phyloP scores from a whole-genome alignment of 1,284 basidiomycete genomes.

The Boletus austroedulis region DNA sequence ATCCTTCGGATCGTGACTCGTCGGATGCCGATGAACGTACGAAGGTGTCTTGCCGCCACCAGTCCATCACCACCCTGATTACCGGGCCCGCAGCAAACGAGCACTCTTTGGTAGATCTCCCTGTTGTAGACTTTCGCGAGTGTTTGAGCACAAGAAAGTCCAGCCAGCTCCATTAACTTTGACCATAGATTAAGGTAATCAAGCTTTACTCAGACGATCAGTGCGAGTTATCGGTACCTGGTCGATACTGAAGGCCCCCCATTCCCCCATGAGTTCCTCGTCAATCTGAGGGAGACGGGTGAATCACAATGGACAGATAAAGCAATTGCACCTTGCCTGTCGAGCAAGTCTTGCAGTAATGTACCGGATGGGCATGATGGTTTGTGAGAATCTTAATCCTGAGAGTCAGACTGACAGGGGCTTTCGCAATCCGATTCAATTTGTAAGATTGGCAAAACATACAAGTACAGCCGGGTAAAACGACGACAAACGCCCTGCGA shows the following conservation, averaged over 20 bases:
- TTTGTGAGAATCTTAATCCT: slow-evolving; percentile 4
- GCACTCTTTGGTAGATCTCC: slow-evolving; percentile 65
- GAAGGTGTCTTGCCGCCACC: slow-evolving; percentile 92
- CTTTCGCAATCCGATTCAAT: neutral
- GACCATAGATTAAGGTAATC: neutral
- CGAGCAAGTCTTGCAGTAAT: slow-evolving; percentile 79
- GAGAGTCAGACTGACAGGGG: neutral
- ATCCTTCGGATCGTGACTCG: neutral
- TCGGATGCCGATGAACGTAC: slow-evolving; percentile 41
- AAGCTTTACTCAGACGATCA: neutral
- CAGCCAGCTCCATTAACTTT: slow-evolving; percentile 98
- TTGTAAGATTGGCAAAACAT: slow-evolving; percentile 3
- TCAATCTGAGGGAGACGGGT: slow-evolving; percentile 71
- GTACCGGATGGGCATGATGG: slow-evolving; percentile 66
- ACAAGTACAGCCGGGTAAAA: slow-evolving; percentile 7
- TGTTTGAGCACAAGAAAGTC: slow-evolving; percentile 90
- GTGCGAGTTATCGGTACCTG: slow-evolving; percentile 52
- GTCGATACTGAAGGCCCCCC: slow-evolving; percentile 87
- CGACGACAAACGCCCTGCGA: neutral
- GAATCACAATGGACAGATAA: neutral
- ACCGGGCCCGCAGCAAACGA: slow-evolving; percentile 95
- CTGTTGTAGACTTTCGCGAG: slow-evolving; percentile 74
- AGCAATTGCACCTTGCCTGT: slow-evolving; percentile 49
- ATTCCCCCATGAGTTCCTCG: slow-evolving; percentile 83
- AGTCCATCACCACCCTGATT: slow-evolving; percentile 98